Evolutionary conservation across 202 grass and related monocot genomes (phyloP), one percentile per base, ranked within the genome.

Genomic region (Setaria italica): DNA sequence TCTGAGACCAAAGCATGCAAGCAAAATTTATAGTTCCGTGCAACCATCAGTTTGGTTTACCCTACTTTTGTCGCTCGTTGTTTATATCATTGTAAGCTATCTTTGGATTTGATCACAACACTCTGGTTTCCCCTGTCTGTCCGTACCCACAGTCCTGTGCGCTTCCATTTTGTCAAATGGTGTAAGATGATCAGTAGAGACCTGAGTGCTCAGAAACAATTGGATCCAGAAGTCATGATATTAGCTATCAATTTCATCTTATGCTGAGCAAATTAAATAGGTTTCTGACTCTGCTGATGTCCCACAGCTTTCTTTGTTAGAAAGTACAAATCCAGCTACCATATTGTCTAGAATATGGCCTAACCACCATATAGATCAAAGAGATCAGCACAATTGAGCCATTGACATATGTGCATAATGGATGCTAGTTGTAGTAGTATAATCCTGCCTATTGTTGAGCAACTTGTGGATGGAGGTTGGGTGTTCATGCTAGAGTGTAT

Each of bases 11-110:
- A 60, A 53, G 43, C 15, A 5, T 8, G 37, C 34, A 58, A 17
- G 6, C 25, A 56, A 69, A 81, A 6, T 80, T 70, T 84, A 53
- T 62, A 63, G 74, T 35, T 54, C 80, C 1, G 25, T 70, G 68
- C 54, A 39, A 57, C 59, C 17, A 76, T 70, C 9, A 70, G 70
- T 70, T 54, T 75, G 12, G 60, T 49, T 62, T 43, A 70, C 16
- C 62, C 3, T 25, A 6, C 11, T n/a, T 20, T 13, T 69, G 32
- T 69, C 0, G 20, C 55, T 71, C 3, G 55, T 21, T 59, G 39
- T 84, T 70, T 55, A 77, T 30, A 72, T 84, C 11, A 62, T 62
- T 53, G 20, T 19, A 35, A 57, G 34, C 29, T 41, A 69, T 80
- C 35, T 42, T 76, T 53, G 32, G 60, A 58, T 71, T 65, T 43